These are phyloP conservation scores for Croton laevigatus DNA, from an alignment of 441 rosid genomes.

Conservation along the genomic window DNA sequence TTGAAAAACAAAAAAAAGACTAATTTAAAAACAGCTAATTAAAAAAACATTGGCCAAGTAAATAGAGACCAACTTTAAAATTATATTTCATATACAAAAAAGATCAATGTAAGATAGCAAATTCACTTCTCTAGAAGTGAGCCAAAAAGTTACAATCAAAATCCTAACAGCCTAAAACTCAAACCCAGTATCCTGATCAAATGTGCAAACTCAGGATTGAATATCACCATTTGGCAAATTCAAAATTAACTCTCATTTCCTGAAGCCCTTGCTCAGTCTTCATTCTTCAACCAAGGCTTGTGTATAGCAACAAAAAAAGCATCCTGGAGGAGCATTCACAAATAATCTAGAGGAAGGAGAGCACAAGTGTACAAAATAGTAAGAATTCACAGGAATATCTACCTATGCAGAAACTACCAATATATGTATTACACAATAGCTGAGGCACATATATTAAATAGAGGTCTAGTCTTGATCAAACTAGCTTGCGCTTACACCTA, in stretches of 20 bases:
- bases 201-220: too few species aligned
- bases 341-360: background rate
- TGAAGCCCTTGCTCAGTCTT: background rate
- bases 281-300: background rate
- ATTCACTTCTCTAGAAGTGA: too few species aligned
- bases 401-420: background rate
- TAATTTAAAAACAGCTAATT: too few species aligned
- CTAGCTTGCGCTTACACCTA: conserved; percentile 38
- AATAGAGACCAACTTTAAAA: too few species aligned
- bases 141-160: too few species aligned
- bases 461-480: conserved; percentile 14
- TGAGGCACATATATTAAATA: background rate
- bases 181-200: too few species aligned
- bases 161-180: too few species aligned
- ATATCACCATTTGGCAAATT: too few species aligned
- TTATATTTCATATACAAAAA: too few species aligned
- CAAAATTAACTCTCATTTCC: background rate
- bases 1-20: too few species aligned
- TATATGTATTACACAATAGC: background rate
- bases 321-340: background rate
- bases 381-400: background rate
- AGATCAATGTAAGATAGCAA: too few species aligned
- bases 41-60: too few species aligned
- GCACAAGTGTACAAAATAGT: background rate
- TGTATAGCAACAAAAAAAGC: background rate